Percentiles rank a stretch among this genome's conserved stretches.
phyloP scores from a whole-genome alignment of 805 yeast species.

The Komagataella populi region DNA sequence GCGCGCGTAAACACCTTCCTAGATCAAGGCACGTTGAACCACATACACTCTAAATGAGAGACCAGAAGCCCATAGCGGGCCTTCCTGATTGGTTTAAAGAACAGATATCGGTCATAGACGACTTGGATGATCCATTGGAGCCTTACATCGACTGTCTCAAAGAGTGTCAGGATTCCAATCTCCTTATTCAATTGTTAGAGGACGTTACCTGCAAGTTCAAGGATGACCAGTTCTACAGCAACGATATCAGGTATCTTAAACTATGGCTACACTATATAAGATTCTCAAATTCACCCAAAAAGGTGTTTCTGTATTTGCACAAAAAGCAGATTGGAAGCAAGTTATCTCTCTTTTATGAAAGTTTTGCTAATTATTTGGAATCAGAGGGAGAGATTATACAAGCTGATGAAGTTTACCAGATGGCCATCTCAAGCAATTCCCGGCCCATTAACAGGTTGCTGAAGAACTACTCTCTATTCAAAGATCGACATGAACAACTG shows the following conservation, averaged over 20 bases:
- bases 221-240: conserved; percentile 53
- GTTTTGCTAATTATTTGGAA: conserved; percentile 57
- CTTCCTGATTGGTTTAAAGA: background rate
- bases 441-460: conserved; percentile 43
- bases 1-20: background rate
- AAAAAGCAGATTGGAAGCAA: conserved; percentile 57
- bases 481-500: conserved; percentile 19
- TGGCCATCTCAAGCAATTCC: conserved; percentile 49
- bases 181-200: conserved; percentile 48
- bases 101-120: conserved; percentile 23
- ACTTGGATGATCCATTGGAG: conserved; percentile 74
- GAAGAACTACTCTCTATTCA: conserved; percentile 29
- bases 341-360: conserved; percentile 66
- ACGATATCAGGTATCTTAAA: conserved; percentile 69
- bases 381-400: conserved; percentile 27
- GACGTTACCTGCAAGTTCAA: conserved; percentile 57
- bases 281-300: conserved; percentile 55
- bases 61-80: background rate
- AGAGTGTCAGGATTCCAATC: conserved; percentile 16
- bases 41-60: background rate
- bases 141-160: conserved; percentile 57
- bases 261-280: conserved; percentile 74
- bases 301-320: conserved; percentile 56
- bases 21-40: background rate
- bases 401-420: conserved; percentile 44